Evolutionary conservation across 164 flowering plant species (phyloP).

Genomic region (Buxus sempervirens): DNA sequence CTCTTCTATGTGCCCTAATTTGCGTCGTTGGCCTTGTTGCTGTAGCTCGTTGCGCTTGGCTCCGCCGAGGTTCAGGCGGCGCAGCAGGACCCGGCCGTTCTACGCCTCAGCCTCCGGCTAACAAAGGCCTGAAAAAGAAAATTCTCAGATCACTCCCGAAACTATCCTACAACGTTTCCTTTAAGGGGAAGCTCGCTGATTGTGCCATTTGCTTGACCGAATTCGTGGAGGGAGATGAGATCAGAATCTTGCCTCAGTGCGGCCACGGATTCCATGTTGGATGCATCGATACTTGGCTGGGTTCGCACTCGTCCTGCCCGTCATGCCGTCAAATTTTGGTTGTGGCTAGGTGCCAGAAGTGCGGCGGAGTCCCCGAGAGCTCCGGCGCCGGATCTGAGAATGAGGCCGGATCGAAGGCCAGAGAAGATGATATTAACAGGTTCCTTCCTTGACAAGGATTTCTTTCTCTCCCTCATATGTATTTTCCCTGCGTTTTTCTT

Average conservation of each 20-base stretch:
- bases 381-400: slow-evolving; percentile 14
- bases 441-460: slow-evolving; percentile 37
- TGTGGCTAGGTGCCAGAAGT: slow-evolving; percentile 51
- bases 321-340: slow-evolving; percentile 71
- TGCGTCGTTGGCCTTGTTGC: slow-evolving; percentile 90
- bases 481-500: background rate
- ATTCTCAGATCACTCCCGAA: slow-evolving; percentile 66
- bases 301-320: slow-evolving; percentile 83
- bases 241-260: slow-evolving; percentile 82
- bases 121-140: slow-evolving; percentile 88
- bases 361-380: slow-evolving; percentile 41
- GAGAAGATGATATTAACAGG: slow-evolving; percentile 35
- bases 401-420: slow-evolving; percentile 28
- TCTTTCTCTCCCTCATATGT: background rate
- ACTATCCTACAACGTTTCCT: slow-evolving; percentile 30
- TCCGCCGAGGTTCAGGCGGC: slow-evolving; percentile 46
- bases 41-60: slow-evolving; percentile 88
- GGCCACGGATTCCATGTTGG: slow-evolving; percentile 79
- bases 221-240: slow-evolving; percentile 71
- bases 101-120: slow-evolving; percentile 28
- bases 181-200: slow-evolving; percentile 40
- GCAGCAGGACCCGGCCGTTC: slow-evolving; percentile 1
- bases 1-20: slow-evolving; percentile 81
- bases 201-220: slow-evolving; percentile 89
- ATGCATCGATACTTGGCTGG: slow-evolving; percentile 83